A percentile compares a stretch with the other conserved stretches of the same genome.
Conservation (phyloP, 441 rosid genomes). For the Arabidopsis hybrid region DNA sequence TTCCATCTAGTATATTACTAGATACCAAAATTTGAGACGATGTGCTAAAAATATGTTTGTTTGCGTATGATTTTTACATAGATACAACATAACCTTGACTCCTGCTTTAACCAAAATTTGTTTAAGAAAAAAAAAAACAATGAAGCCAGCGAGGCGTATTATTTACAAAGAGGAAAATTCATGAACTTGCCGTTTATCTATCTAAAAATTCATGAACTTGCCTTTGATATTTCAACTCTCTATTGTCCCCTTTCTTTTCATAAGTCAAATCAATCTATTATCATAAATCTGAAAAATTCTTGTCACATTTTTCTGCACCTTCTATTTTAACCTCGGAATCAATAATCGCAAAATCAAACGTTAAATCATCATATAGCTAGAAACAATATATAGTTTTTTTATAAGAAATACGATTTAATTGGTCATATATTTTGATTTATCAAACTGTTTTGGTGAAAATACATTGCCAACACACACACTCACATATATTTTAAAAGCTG, state of each 20-base stretch:
- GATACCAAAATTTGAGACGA: too few relatives aligned
- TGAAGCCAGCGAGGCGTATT: not conserved
- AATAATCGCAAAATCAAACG: constrained; percentile 24
- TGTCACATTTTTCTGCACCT: constrained; percentile 19
- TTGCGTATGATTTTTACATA: too few relatives aligned
- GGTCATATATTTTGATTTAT: not conserved
- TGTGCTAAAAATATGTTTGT: not conserved
- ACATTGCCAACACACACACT: not conserved
- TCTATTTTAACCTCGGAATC: constrained; percentile 22
- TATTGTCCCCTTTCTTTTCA: constrained; percentile 27
- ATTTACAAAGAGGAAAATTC: not conserved
- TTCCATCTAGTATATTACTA: not conserved
- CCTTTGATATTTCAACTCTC: constrained; percentile 32
- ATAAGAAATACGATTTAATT: not conserved
- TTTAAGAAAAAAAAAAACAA: not conserved
- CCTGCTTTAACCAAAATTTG: not conserved
- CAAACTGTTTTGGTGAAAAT: constrained; percentile 12
- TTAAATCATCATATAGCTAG: constrained; percentile 15
- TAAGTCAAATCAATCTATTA: constrained; percentile 32
- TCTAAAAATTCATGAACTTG: constrained; percentile 19
- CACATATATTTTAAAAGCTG: not conserved
- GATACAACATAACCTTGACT: not conserved
- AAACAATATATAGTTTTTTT: not conserved
- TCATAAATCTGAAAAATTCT: constrained; percentile 4
- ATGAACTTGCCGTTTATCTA: not conserved